These are phyloP conservation scores for Arabis hirsuta DNA, from an alignment of 345 rosid species.

Conservation along the genomic window DNA sequence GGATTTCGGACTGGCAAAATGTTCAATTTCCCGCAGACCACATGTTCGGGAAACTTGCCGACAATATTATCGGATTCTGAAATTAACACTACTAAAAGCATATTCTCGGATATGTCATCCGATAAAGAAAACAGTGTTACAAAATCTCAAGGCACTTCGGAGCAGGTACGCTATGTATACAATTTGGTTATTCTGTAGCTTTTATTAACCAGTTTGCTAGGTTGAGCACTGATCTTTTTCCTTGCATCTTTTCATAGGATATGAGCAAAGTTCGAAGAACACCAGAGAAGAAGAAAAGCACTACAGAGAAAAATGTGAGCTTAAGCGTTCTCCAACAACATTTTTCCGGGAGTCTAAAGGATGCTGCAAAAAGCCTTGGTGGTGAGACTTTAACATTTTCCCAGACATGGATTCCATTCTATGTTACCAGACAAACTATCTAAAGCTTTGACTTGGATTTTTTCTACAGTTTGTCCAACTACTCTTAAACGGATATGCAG, in stretches of 20 bases:
- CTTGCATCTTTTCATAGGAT: constrained; percentile 39
- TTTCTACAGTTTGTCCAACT: constrained; percentile 85
- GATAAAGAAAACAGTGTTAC: constrained; percentile 44
- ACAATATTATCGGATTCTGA: constrained; percentile 42
- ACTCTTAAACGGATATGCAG: constrained; percentile 97
- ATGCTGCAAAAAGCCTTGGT: constrained; percentile 96
- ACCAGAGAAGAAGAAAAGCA: constrained; percentile 77
- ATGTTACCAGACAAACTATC: background rate
- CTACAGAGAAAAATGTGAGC: constrained; percentile 89
- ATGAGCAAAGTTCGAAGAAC: constrained; percentile 45
- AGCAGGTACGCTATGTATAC: constrained; percentile 52
- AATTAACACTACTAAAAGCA: constrained; percentile 42
- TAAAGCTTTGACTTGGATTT: constrained; percentile 28
- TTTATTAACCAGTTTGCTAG: background rate
- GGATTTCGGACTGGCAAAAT: constrained; percentile 41
- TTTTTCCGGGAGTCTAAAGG: constrained; percentile 91
- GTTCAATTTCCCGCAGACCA: constrained; percentile 37
- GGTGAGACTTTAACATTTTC: constrained; percentile 53
- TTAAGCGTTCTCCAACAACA: constrained; percentile 85
- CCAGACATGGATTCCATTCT: background rate
- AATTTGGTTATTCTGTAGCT: background rate
- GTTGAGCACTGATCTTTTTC: background rate
- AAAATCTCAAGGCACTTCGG: constrained; percentile 47
- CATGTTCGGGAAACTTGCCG: constrained; percentile 47
- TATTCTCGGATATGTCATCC: constrained; percentile 42